Evolutionary conservation across 2,329 filamentous ascomycete genomes (phyloP), one percentile per base, ranked within the genome.

Genomic region (Penicillium sp.): DNA sequence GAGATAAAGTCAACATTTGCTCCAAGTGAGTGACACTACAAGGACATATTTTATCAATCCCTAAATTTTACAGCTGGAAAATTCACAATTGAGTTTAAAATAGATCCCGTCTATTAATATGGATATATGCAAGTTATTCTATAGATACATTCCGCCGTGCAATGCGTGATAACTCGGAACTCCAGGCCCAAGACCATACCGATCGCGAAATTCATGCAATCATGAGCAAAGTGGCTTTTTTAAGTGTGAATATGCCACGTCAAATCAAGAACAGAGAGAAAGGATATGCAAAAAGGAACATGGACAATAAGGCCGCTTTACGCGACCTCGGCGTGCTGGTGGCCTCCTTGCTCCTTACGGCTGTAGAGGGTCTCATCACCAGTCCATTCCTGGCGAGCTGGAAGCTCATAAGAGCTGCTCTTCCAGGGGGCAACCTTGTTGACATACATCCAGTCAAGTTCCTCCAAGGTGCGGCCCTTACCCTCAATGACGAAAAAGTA

Each of bases 401-500:
- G 75, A 49, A 63, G 63, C 63, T 67, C 66, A 26, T 60, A 88
- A 49, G 78, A 73, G 52, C 75, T 73, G 67, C 84, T 87, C 75
- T 83, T 80, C 72, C 81, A 82, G 0, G 87, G 85, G 55, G 73
- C 81, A 14, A 89, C 82, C 10, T 75, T 75, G 57, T 86, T 79
- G 21, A 89, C 78, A 60, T 90, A 90, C 85, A 88, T 88, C 48
- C 82, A 86, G 62, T 92, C 89, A 48, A 91, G 88, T 68, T 91
- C 87, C 73, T 91, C 89, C 1, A 92, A 76, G 0, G 83, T 86
- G 8, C 87, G 81, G 43, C 85, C 87, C 66, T 88, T 86, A 37
- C 82, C 84, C 67, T 92, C 89, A 45, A 88, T 84, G n/a, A 91
- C 81, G 68, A 90, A 90, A 74, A 91, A 89, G 76, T 87, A 92